Evolutionary conservation across 2,329 filamentous ascomycete genomes (phyloP).

Genomic region (Alternaria brassicae): DNA sequence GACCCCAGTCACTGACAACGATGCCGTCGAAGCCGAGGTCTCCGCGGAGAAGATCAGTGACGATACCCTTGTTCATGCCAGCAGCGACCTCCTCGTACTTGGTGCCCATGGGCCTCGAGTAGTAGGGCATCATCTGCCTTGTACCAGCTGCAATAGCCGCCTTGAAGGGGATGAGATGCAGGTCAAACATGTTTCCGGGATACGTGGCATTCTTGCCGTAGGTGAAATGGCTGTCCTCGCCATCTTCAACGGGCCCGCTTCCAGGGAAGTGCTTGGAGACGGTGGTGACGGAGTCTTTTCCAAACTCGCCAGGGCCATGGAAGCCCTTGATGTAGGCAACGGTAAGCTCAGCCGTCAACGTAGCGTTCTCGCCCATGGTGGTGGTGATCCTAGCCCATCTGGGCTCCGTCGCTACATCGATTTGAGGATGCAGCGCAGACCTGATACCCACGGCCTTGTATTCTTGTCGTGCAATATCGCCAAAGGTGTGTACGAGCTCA

Average conservation of each 20-base stretch:
- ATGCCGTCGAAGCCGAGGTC: constrained; percentile 61
- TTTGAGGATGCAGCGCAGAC: constrained; percentile 59
- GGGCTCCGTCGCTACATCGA: constrained; percentile 61
- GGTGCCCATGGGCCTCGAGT: constrained; percentile 58
- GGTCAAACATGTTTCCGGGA: constrained; percentile 59
- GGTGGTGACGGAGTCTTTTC: constrained; percentile 55
- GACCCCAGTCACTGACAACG: constrained; percentile 62
- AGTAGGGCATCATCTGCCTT: constrained; percentile 62
- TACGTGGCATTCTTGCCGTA: constrained; percentile 62
- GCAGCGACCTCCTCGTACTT: constrained; percentile 59
- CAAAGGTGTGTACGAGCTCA: constrained; percentile 56
- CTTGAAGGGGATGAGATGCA: constrained; percentile 60
- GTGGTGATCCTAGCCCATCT: constrained; percentile 58
- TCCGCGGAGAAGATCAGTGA: constrained; percentile 58
- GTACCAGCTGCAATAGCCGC: constrained; percentile 59
- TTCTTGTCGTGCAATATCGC: constrained; percentile 59
- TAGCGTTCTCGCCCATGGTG: constrained; percentile 60
- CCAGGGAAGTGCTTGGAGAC: constrained; percentile 64
- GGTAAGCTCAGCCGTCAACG: constrained; percentile 48
- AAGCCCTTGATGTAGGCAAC: constrained; percentile 59
- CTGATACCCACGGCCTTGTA: constrained; percentile 55
- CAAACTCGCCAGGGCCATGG: constrained; percentile 54
- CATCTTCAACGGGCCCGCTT: constrained; percentile 57
- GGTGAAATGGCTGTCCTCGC: constrained; percentile 61
- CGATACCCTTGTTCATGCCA: constrained; percentile 60